A percentile compares a stretch with the other conserved stretches of the same genome.
These are phyloP conservation scores for Blastobotrys illinoisensis DNA, from an alignment of 1,139 yeast species.

Conservation along the genomic window DNA sequence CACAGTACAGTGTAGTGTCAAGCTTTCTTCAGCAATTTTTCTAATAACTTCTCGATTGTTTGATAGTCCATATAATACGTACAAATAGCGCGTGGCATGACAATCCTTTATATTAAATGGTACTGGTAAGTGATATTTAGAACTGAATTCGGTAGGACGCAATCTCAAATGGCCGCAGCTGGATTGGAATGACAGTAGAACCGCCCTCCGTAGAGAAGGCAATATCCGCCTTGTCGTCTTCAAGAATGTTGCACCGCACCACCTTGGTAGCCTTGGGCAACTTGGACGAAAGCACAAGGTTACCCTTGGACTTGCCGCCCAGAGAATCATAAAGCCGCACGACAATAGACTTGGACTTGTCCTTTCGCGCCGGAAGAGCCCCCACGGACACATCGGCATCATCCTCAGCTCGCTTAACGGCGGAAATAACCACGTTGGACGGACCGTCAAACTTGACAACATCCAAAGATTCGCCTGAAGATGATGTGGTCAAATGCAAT, in stretches of 20 bases:
- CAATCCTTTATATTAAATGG: too few species aligned
- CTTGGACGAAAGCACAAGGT: slow-evolving; percentile 33
- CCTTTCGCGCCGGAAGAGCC: slow-evolving; percentile 35
- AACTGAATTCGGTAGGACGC: slow-evolving; percentile 41
- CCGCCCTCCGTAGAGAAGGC: slow-evolving; percentile 19
- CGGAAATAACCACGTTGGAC: slow-evolving; percentile 59
- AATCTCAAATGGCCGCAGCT: slow-evolving; percentile 71
- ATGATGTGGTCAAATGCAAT: slow-evolving; percentile 37
- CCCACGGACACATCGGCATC: slow-evolving; percentile 47
- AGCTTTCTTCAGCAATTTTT: too few species aligned
- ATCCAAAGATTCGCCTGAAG: slow-evolving; percentile 16
- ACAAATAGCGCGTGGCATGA: too few species aligned
- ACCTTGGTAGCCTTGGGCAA: slow-evolving; percentile 41
- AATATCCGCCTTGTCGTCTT: slow-evolving; percentile 49
- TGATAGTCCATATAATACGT: too few species aligned
- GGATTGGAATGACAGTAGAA: slow-evolving; percentile 36
- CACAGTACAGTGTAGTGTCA: too few species aligned
- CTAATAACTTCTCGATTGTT: too few species aligned
- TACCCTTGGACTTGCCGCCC: slow-evolving; percentile 66
- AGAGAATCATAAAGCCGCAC: slow-evolving; percentile 78
- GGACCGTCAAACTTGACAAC: slow-evolving; percentile 41
- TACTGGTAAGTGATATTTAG: too few species aligned
- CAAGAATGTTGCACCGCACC: slow-evolving; percentile 61
- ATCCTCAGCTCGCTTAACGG: slow-evolving; percentile 83
- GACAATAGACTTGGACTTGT: slow-evolving; percentile 41